Evolutionary conservation across 2,329 filamentous ascomycete genomes (phyloP).

Genomic region (Hypoxylon sp.): DNA sequence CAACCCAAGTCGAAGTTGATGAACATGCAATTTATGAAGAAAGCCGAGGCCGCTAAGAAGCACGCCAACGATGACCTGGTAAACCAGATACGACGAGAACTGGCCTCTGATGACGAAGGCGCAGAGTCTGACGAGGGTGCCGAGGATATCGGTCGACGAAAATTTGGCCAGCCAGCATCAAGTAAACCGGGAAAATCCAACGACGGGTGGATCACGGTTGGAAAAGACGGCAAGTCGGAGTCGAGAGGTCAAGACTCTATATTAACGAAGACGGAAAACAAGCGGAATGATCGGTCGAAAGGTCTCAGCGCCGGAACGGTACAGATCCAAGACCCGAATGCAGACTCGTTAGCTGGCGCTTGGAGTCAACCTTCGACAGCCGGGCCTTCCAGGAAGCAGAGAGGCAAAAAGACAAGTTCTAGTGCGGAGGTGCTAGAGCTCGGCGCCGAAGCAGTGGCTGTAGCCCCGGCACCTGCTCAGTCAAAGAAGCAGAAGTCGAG

Average conservation of each 20-base stretch:
- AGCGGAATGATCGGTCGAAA: constrained; percentile 35
- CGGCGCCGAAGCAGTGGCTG: constrained; percentile 40
- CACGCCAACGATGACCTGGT: constrained; percentile 82
- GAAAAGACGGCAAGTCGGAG: constrained; percentile 47
- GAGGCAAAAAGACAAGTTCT: constrained; percentile 37
- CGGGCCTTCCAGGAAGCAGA: constrained; percentile 39
- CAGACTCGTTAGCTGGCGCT: constrained; percentile 40
- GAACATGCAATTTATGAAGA: constrained; percentile 93
- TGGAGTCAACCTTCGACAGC: constrained; percentile 42
- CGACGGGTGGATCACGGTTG: constrained; percentile 41
- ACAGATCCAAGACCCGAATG: constrained; percentile 15
- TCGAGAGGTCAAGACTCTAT: constrained; percentile 53
- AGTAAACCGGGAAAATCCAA: constrained; percentile 40
- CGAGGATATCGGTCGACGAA: constrained; percentile 71
- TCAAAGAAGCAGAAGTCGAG: constrained; percentile 39
- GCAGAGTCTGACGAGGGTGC: constrained; percentile 60
- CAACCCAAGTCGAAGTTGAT: constrained; percentile 72
- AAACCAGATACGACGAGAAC: constrained; percentile 72
- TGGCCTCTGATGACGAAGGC: constrained; percentile 68
- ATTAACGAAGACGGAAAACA: constrained; percentile 44
- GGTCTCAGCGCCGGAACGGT: constrained; percentile 29
- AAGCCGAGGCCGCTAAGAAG: constrained; percentile 80
- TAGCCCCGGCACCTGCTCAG: constrained; percentile 33
- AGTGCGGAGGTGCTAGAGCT: constrained; percentile 42
- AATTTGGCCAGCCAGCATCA: constrained; percentile 64